Conservation (phyloP, 345 rosid species). For the Syzygium aqueum region DNA sequence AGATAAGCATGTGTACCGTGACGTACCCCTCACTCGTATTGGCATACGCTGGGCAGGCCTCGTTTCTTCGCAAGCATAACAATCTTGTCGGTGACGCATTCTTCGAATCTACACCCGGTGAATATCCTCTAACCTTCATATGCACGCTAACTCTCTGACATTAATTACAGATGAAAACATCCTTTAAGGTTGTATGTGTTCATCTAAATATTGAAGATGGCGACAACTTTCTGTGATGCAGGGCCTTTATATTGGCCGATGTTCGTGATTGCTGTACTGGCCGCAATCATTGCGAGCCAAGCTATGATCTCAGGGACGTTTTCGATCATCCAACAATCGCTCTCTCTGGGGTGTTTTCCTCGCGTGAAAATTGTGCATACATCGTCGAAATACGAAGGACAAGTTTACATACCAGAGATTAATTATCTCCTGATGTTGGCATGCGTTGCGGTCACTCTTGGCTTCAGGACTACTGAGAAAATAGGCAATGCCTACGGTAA, state of each 20-base stretch:
- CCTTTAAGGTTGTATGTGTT: neutral
- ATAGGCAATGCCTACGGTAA: conserved; percentile 58
- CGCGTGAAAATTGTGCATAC: conserved; percentile 50
- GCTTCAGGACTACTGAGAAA: conserved; percentile 24
- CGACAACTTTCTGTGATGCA: neutral
- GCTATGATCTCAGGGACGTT: conserved; percentile 48
- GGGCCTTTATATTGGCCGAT: conserved; percentile 41
- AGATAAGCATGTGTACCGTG: conserved; percentile 24
- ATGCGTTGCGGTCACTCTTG: conserved; percentile 28
- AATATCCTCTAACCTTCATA: neutral
- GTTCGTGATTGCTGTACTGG: conserved; percentile 30
- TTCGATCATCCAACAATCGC: conserved; percentile 47
- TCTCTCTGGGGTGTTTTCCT: conserved; percentile 46
- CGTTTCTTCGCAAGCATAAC: conserved; percentile 14
- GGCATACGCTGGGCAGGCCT: conserved; percentile 25
- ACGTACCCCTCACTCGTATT: conserved; percentile 25
- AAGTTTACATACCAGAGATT: conserved; percentile 43
- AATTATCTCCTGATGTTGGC: conserved; percentile 43
- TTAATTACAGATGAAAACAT: neutral
- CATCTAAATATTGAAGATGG: neutral
- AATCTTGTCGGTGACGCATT: conserved; percentile 1
- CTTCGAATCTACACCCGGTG: conserved; percentile 17
- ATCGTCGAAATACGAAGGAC: conserved; percentile 36
- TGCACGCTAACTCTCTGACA: neutral
- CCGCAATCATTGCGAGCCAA: conserved; percentile 47